Percentiles rank a stretch among this genome's conserved stretches.
phyloP scores from a whole-genome alignment of 2,329 filamentous ascomycete species.

The Talaromyces pinophilus region DNA sequence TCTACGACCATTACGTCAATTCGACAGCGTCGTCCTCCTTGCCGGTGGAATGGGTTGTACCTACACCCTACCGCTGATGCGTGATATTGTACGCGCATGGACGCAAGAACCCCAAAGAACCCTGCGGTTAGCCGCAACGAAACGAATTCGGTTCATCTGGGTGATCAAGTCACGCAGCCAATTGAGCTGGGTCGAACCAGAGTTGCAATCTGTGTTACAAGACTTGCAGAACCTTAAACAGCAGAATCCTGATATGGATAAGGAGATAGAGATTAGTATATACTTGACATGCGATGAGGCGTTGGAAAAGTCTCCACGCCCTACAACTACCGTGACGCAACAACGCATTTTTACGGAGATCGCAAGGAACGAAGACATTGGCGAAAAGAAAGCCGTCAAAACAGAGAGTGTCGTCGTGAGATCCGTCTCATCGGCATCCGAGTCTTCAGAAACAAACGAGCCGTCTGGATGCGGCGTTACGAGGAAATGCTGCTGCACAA shows the following conservation, averaged over 20 bases:
- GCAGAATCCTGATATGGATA: slow-evolving; percentile 34
- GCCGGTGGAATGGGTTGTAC: slow-evolving; percentile 63
- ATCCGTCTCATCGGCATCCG: slow-evolving; percentile 23
- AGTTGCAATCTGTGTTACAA: slow-evolving; percentile 50
- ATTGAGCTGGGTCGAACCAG: slow-evolving; percentile 55
- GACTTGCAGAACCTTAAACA: slow-evolving; percentile 45
- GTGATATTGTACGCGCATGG: slow-evolving; percentile 57
- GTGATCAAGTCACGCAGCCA: slow-evolving; percentile 58
- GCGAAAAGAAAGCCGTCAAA: slow-evolving; percentile 24
- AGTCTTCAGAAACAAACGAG: slow-evolving; percentile 18
- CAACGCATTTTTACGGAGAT: neutral
- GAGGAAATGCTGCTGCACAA: slow-evolving; percentile 53
- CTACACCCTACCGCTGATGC: slow-evolving; percentile 58
- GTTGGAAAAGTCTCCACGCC: slow-evolving; percentile 30
- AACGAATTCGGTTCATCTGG: slow-evolving; percentile 59
- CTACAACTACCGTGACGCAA: neutral
- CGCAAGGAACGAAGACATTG: neutral
- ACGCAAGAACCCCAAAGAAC: slow-evolving; percentile 34
- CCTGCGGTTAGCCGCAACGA: slow-evolving; percentile 43
- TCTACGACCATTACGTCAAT: slow-evolving; percentile 57
- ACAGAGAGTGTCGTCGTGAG: slow-evolving; percentile 32
- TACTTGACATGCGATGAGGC: slow-evolving; percentile 58
- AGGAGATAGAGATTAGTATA: slow-evolving; percentile 54
- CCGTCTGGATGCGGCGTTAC: slow-evolving; percentile 30
- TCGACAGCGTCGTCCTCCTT: slow-evolving; percentile 61